Base-by-base conservation (phyloP, 2,329 filamentous ascomycete genomes). In the Dryadomyces sulphureus region DNA sequence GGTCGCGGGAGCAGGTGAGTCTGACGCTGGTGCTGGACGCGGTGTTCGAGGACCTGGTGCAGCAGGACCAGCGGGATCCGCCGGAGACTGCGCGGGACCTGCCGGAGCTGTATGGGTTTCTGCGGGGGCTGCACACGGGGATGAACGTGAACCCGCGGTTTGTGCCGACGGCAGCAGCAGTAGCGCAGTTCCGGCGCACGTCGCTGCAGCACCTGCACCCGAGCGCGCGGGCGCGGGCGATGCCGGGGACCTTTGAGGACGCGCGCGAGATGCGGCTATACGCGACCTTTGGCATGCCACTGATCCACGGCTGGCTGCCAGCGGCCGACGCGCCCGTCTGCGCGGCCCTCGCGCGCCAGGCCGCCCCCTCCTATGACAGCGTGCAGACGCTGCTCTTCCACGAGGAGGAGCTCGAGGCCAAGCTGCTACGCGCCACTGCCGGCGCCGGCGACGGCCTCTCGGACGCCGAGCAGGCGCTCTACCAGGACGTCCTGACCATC, bases 91-190 rank as follows among this genome's bases (percentile, higher is more conserved):
- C 16, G 21, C 90, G 90, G 0, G 92, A 96, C 59, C 82, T 96
- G 9, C 75, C 81, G 32, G 89, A 94, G 49, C 69, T 98, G 1
- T 94, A 94, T 60, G 72, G 74, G 7, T 98, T 98, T 57, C 68
- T 98, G 2, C 77, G 92, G 47, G 84, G 86, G 39, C 67, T 98
- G 2, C 87, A 95, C 55, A 96, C 89, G 0, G 92, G 92, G 34
- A 94, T 98, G 85, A 98, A 96, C 56, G 90, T 96, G 48, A 98
- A 98, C 53, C 92, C 92, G 2, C 78, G 84, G 19, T 92, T 94
- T 52, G 72, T 93, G 7, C 73, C 85, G 2, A 71, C 67, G 0
- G 58, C 64, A 7, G 66, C 72, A 14, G 61, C 68, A 19, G 57
- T 66, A 25, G 62, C 55, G 46, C 67, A 69, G 2, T 68, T 70